Evolutionary conservation across 371 early-diverging fungal species (phyloP).

Genomic region (Mucor irregularis): DNA sequence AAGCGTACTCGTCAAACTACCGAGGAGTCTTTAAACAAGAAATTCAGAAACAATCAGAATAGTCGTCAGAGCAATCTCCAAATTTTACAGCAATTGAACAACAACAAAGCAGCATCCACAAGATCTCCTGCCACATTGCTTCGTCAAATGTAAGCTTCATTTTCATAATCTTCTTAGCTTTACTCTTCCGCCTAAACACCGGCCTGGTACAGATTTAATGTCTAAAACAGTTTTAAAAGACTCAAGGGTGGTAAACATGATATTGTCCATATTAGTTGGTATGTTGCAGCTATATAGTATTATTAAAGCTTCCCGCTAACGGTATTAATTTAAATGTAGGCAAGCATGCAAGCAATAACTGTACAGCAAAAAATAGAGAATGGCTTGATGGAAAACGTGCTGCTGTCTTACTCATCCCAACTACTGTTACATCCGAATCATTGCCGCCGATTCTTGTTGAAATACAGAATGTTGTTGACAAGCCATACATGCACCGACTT

Average conservation of each 20-base stretch:
- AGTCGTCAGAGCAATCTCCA: too few relatives aligned
- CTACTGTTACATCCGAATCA: background rate
- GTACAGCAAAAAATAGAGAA: background rate
- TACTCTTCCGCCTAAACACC: background rate
- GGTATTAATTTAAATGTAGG: background rate
- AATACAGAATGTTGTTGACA: background rate
- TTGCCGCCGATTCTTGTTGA: background rate
- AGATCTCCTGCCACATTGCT: background rate
- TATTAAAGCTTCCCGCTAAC: background rate
- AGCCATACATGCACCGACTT: background rate
- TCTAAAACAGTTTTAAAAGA: background rate
- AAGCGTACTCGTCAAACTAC: too few relatives aligned
- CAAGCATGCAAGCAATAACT: background rate
- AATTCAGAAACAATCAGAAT: too few relatives aligned
- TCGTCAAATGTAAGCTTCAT: background rate
- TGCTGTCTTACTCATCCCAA: background rate
- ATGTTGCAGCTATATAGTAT: background rate
- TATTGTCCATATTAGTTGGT: background rate
- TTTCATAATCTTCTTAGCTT: background rate
- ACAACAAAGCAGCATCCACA: too few relatives aligned
- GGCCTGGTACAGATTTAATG: background rate
- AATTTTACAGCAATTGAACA: too few relatives aligned
- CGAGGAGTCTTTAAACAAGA: too few relatives aligned
- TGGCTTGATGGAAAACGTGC: background rate
- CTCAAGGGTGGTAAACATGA: background rate